A percentile compares a stretch with the other conserved stretches of the same genome.
Evolutionary conservation across 805 yeast genomes (phyloP).

Genomic region (Scheffersomyces ergatensis): DNA sequence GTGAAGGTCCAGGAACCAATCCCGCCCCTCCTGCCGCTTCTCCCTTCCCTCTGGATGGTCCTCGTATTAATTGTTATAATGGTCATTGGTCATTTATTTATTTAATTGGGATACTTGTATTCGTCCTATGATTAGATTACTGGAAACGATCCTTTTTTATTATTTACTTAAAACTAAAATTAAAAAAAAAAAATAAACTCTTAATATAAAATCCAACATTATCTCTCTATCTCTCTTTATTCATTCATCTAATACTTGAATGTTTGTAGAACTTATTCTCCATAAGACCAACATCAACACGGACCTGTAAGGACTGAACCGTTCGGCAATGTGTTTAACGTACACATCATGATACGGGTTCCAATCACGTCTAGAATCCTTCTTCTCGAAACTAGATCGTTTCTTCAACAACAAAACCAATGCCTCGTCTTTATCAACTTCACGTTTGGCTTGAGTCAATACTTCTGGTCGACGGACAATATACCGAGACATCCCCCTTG

Average conservation of each 20-base stretch:
- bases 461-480: constrained; percentile 52
- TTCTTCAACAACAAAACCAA: constrained; percentile 26
- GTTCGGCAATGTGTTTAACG: constrained; percentile 52
- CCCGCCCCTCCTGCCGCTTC: not conserved
- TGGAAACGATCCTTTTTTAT: no score
- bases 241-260: constrained; percentile 39
- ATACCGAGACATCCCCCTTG: constrained; percentile 74
- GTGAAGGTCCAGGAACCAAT: no score
- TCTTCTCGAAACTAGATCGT: constrained; percentile 35
- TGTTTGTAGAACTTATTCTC: constrained; percentile 61
- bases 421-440: constrained; percentile 29
- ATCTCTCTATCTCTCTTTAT: not conserved
- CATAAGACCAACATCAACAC: constrained; percentile 71
- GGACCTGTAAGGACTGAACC: constrained; percentile 64
- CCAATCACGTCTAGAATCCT: constrained; percentile 57
- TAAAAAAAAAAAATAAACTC: no score
- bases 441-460: constrained; percentile 39
- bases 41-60: no score
- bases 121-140: no score
- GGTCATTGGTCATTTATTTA: not conserved
- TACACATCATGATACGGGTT: constrained; percentile 59
- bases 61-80: no score
- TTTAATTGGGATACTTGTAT: no score
- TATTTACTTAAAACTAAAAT: no score
- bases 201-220: no score